Evolutionary conservation across 1,284 basidiomycete genomes (phyloP).

Genomic region (Naganishia sp.): DNA sequence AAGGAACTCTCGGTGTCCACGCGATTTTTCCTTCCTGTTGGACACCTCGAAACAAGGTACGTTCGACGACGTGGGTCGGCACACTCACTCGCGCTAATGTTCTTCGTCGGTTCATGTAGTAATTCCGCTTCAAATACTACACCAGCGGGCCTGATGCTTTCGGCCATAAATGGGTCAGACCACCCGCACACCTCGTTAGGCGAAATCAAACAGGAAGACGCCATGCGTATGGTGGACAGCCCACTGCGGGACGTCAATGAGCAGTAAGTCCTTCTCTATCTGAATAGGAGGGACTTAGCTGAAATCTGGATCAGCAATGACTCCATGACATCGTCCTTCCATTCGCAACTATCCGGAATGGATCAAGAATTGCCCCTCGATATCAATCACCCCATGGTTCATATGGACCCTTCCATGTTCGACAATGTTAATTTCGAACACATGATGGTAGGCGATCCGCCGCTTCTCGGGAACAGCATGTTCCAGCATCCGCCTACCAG

Average conservation of each 20-base stretch:
- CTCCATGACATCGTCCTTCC: constrained; percentile 19
- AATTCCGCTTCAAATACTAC: constrained; percentile 17
- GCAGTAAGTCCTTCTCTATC: neutral
- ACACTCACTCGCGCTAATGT: neutral
- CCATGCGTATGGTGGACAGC: constrained; percentile 4
- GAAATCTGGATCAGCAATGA: constrained; percentile 2
- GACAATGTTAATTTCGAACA: constrained; percentile 18
- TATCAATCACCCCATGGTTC: neutral
- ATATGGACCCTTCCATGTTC: constrained; percentile 16
- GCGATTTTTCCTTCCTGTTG: constrained; percentile 21
- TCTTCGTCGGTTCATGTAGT: neutral
- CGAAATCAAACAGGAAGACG: constrained; percentile 18
- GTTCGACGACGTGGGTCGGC: neutral
- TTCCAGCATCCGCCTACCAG: constrained; percentile 9
- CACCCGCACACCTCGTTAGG: neutral
- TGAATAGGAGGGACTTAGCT: no score
- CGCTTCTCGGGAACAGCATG: neutral
- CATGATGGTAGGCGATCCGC: constrained; percentile 12
- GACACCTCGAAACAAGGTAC: constrained; percentile 20
- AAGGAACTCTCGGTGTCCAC: constrained; percentile 25
- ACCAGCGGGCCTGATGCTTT: constrained; percentile 25
- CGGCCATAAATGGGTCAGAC: constrained; percentile 11
- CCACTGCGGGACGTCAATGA: constrained; percentile 20
- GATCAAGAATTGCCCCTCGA: constrained; percentile 5
- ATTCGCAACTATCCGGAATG: constrained; percentile 20